Evolutionary conservation across 257 asterid species (phyloP).

Genomic region (Solanum pimpinellifolium): DNA sequence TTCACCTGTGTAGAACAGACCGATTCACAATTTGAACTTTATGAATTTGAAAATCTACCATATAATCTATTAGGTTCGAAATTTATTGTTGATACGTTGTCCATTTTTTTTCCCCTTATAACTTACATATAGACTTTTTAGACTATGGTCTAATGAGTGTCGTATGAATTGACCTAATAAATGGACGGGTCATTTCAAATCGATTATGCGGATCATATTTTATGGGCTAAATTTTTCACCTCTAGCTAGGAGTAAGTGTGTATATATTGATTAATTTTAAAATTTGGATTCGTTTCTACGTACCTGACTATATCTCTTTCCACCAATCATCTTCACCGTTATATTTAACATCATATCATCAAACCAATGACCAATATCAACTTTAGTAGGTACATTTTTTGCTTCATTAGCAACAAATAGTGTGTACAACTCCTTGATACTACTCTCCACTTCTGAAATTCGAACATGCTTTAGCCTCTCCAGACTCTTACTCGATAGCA

Average conservation of each 20-base stretch:
- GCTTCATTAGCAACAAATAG: background rate
- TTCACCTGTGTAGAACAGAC: background rate
- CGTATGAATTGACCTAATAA: background rate
- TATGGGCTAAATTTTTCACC: background rate
- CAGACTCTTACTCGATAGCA: conserved; percentile 10
- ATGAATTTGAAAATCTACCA: background rate
- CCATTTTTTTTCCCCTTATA: too few relatives aligned
- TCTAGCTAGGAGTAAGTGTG: background rate
- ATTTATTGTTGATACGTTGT: background rate
- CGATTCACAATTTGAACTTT: background rate
- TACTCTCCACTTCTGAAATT: conserved; percentile 6
- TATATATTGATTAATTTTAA: background rate
- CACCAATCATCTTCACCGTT: conserved; percentile 16
- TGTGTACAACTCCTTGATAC: conserved; percentile 12
- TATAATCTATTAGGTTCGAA: background rate
- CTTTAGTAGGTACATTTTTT: background rate
- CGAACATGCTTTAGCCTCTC: conserved; percentile 12
- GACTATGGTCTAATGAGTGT: background rate
- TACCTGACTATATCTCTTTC: conserved; percentile 1
- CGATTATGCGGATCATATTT: background rate
- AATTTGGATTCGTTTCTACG: background rate
- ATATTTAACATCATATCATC: conserved; percentile 13
- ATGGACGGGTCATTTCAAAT: background rate
- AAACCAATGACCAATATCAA: conserved; percentile 21
- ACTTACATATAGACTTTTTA: background rate